These are phyloP conservation scores for Neocucurbitaria cava DNA, from an alignment of 2,329 filamentous ascomycete genomes.

Conservation along the genomic window DNA sequence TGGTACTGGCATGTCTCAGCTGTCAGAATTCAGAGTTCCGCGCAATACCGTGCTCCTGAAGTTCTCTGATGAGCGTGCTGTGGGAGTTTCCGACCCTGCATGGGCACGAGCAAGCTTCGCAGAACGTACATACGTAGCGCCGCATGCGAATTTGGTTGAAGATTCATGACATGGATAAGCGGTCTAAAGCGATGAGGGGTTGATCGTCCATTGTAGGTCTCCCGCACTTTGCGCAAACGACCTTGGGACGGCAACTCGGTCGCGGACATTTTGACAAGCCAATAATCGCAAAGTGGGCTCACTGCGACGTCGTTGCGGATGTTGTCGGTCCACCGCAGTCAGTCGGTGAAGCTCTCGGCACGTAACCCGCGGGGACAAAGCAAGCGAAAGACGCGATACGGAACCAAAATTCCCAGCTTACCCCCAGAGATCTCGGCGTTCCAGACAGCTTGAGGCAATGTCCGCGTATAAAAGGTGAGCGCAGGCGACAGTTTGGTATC, in stretches of 20 bases:
- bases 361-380: conserved; percentile 35
- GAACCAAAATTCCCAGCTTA: conserved; percentile 9
- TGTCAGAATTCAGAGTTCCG: conserved; percentile 12
- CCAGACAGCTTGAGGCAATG: conserved; percentile 21
- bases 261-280: conserved; percentile 26
- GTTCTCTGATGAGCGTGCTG: neutral
- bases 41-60: neutral
- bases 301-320: conserved; percentile 33
- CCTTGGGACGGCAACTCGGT: conserved; percentile 22
- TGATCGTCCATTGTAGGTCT: conserved; percentile 30
- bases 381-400: conserved; percentile 26
- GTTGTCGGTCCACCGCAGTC: conserved; percentile 29
- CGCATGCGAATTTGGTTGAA: conserved; percentile 29
- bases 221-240: conserved; percentile 39
- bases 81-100: conserved; percentile 33
- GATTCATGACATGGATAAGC: conserved; percentile 32
- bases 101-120: conserved; percentile 34
- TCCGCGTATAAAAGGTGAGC: conserved; percentile 10
- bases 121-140: conserved; percentile 39
- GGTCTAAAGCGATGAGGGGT: conserved; percentile 36
- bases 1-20: conserved; percentile 6
- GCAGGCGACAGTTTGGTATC: conserved; percentile 37
- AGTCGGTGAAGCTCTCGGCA: conserved; percentile 44
- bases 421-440: conserved; percentile 12
- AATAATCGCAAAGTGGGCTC: conserved; percentile 22